A percentile compares a stretch with the other conserved stretches of the same genome.
Conservation (phyloP, 2,329 filamentous ascomycete species). For the Hypoxylon sp. region DNA sequence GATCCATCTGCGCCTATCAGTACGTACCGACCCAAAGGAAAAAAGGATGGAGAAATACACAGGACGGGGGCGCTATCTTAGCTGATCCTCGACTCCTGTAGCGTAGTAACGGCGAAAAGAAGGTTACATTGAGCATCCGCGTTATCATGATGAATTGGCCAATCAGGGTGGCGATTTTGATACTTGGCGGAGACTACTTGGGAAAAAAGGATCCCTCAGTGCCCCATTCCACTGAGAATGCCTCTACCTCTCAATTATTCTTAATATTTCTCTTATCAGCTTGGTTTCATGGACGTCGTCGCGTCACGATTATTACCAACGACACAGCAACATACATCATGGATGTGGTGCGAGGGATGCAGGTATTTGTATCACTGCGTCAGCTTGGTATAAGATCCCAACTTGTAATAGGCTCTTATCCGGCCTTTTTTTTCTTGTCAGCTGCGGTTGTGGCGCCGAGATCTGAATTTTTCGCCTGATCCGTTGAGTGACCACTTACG, state of each 20-base stretch:
- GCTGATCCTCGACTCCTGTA: conserved; percentile 29
- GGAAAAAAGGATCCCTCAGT: conserved; percentile 10
- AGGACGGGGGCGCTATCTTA: conserved; percentile 21
- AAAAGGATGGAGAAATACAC: conserved; percentile 9
- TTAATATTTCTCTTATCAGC: conserved; percentile 10
- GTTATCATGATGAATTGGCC: conserved; percentile 40
- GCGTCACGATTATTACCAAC: not conserved
- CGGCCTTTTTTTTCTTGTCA: conserved; percentile 22
- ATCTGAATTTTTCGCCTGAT: conserved; percentile 18
- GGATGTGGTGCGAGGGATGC: not conserved
- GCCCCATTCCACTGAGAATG: conserved; percentile 28
- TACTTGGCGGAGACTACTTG: conserved; percentile 18
- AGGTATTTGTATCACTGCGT: not conserved
- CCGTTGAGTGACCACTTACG: conserved; percentile 30
- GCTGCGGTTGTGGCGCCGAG: conserved; percentile 26
- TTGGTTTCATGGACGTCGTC: conserved; percentile 6
- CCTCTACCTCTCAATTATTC: conserved; percentile 5
- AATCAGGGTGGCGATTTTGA: conserved; percentile 23
- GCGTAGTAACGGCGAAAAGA: conserved; percentile 18
- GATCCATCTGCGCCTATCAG: conserved; percentile 39
- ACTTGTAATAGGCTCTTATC: conserved; percentile 5
- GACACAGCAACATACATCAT: conserved; percentile 1
- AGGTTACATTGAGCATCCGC: conserved; percentile 32
- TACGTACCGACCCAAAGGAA: conserved; percentile 22
- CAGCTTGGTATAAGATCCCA: not conserved